Conservation (phyloP, 768 basidiomycete species). For the Hortiboletus flavorubellus region DNA sequence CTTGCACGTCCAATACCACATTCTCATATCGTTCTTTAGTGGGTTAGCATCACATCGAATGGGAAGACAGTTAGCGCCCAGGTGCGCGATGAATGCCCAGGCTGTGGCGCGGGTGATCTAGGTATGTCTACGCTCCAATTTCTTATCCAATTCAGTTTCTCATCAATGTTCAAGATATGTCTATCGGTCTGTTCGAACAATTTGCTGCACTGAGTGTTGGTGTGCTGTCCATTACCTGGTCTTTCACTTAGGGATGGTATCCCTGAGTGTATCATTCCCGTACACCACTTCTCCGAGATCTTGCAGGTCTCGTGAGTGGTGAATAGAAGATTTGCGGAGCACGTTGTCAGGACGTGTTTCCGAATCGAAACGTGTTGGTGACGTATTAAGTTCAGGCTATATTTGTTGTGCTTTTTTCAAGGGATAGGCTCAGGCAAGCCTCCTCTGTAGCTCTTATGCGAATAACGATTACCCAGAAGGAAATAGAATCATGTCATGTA, state of each 20-base stretch:
- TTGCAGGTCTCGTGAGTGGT: conserved; percentile 4
- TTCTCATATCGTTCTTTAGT: conserved; percentile 37
- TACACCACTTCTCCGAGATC: conserved; percentile 1
- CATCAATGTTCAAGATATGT: conserved; percentile 52
- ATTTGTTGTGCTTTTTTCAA: conserved; percentile 10
- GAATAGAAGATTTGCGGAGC: conserved; percentile 9
- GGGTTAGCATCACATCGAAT: conserved; percentile 53
- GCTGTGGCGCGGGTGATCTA: conserved; percentile 51
- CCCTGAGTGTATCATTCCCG: conserved; percentile 26
- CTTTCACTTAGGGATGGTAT: conserved; percentile 47
- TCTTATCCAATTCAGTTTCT: conserved; percentile 2
- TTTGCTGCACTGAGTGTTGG: conserved; percentile 48
- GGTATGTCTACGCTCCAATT: conserved; percentile 39
- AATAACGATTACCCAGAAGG: conserved; percentile 6
- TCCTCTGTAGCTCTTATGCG: conserved; percentile 11
- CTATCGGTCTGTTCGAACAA: conserved; percentile 54
- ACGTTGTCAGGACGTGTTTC: conserved; percentile 19
- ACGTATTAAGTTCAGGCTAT: conserved; percentile 21
- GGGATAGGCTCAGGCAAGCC: conserved; percentile 21
- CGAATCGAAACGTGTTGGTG: conserved; percentile 11
- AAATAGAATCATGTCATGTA: conserved; percentile 23
- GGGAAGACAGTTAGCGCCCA: conserved; percentile 47
- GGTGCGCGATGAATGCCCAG: conserved; percentile 56
- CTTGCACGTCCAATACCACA: background rate
- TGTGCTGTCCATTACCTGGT: conserved; percentile 54